Conservation (phyloP, 306 rosid species). For the Cicer judaicum region DNA sequence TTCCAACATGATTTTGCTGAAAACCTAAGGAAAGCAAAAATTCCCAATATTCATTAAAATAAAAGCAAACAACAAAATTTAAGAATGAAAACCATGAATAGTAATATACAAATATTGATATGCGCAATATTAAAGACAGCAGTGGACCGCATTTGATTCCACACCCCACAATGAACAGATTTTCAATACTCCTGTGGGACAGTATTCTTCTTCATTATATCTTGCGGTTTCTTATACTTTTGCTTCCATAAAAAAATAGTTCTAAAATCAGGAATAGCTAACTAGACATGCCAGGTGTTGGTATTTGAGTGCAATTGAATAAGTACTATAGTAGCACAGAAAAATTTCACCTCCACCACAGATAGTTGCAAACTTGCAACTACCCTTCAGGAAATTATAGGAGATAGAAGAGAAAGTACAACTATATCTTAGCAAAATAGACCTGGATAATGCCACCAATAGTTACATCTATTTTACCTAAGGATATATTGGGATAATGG, state of each 20-base stretch:
- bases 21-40: constrained; percentile 51
- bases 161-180: background rate
- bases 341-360: background rate
- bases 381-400: constrained; percentile 5
- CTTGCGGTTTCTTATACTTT: background rate
- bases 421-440: background rate
- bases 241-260: background rate
- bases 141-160: constrained; percentile 2
- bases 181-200: background rate
- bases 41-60: background rate
- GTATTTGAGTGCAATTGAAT: background rate
- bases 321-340: background rate
- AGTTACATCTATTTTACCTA: constrained; percentile 4
- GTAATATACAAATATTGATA: background rate
- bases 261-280: background rate
- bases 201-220: background rate
- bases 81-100: constrained; percentile 25
- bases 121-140: background rate
- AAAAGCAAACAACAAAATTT: constrained; percentile 28
- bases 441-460: background rate
- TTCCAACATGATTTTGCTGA: constrained; percentile 48
- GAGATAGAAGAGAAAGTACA: constrained; percentile 18
- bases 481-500: background rate
- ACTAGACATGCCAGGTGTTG: background rate
- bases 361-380: constrained; percentile 6